Percentiles rank a stretch among this genome's conserved stretches.
phyloP scores from a whole-genome alignment of 345 rosid genomes.

The Salix suchowensis region DNA sequence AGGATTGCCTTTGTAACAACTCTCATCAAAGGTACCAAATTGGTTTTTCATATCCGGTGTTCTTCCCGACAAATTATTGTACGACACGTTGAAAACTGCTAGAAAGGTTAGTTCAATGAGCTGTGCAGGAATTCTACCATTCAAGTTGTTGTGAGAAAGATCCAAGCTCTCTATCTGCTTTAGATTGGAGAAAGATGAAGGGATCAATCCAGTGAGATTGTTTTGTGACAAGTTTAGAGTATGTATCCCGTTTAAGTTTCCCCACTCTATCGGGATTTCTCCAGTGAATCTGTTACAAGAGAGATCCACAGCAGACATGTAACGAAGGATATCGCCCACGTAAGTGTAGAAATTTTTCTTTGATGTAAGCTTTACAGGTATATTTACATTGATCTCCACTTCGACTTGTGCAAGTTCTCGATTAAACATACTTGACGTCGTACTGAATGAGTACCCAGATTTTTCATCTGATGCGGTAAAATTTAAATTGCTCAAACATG shows the following conservation, averaged over 20 bases:
- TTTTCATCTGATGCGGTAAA: not conserved
- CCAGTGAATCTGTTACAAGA: not conserved
- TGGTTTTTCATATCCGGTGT: slow-evolving; percentile 4
- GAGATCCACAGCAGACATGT: not conserved
- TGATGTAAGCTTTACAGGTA: not conserved
- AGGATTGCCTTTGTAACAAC: slow-evolving; percentile 22
- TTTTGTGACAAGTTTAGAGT: slow-evolving; percentile 37
- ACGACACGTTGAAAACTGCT: slow-evolving; percentile 22
- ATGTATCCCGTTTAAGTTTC: not conserved
- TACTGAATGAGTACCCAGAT: no score
- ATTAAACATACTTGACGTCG: no score
- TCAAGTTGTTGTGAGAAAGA: slow-evolving; percentile 27
- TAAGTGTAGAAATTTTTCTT: not conserved
- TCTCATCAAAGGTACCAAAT: slow-evolving; percentile 20
- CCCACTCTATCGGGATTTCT: not conserved
- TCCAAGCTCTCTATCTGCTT: slow-evolving; percentile 34
- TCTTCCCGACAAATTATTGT: slow-evolving; percentile 35
- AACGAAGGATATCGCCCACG: not conserved
- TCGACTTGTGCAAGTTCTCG: no score
- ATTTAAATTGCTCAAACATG: not conserved
- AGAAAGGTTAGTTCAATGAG: slow-evolving; percentile 11
- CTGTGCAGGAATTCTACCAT: slow-evolving; percentile 16
- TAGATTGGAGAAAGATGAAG: slow-evolving; percentile 21
- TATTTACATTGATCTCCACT: no score
- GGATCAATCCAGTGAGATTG: slow-evolving; percentile 17